Evolutionary conservation across 441 rosid genomes (phyloP), one percentile per base, ranked within the genome.

Genomic region (Francoa sonchifolia): DNA sequence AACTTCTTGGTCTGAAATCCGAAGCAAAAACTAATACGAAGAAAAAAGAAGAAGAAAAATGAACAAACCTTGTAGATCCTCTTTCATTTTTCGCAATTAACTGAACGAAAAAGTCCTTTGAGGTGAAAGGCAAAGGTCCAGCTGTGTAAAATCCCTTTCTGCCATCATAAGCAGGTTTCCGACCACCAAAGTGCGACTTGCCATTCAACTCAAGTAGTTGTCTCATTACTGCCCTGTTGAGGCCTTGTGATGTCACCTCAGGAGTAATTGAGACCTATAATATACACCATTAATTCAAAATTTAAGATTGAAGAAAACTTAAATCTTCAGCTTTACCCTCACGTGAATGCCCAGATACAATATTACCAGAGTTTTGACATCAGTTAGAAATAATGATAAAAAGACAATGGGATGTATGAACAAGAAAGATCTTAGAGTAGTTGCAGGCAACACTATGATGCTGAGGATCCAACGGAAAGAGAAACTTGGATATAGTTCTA

Each of bases 91-190:
- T 6, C 25, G 25, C 39, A 34, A 16, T 14, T 3, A 34, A 8
- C 21, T 34, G 16, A 0, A 34, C 39, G 2, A 34, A 19, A 34
- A 34, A 34, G 9, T 34, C 39, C 21, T 14, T 34, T 2, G 39
- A 34, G 5, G 20, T 34, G 20, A 34, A 34, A 2, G 39, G 21
- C 21, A 34, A 6, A 34, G 39, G 1, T 9, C 39, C 21, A 14
- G 39, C 39, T 16, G 39, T 34, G 7, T 34, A 34, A 6, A 34
- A 6, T 5, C 39, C n/a, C 21, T 34, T 34, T 7, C 39, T 14
- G 8, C 39, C 20, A 16, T 34, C 39, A 34, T 34, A 34, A 14
- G 21, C 39, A 14, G 39, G 39, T 16, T 16, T 34, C 39, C 21
- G 21, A 6, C 39, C 10, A 8, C 39, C 18, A 4, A 34, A 34